Conservation (phyloP, 169 alveolate species). For the Plasmodium adleri region DNA sequence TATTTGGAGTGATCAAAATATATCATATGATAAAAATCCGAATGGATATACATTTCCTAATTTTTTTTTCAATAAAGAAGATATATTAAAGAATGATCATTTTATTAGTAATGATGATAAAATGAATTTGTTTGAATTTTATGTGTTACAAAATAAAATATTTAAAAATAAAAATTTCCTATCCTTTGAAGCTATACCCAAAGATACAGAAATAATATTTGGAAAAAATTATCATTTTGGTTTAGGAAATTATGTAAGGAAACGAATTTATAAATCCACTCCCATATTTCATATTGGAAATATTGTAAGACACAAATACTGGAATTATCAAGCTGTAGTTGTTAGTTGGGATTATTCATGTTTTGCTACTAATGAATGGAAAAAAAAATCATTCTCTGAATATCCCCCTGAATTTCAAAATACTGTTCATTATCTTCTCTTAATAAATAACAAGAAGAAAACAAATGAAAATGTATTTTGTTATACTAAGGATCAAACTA, state of each 20-base stretch:
- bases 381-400: slow-evolving; percentile 46
- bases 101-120: slow-evolving; percentile 51
- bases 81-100: slow-evolving; percentile 8
- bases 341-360: slow-evolving; percentile 75
- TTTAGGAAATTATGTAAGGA: slow-evolving; percentile 73
- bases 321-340: slow-evolving; percentile 74
- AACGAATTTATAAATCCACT: slow-evolving; percentile 52
- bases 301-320: slow-evolving; percentile 67
- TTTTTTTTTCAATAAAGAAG: background rate
- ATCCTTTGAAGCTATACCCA: slow-evolving; percentile 52
- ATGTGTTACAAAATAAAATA: slow-evolving; percentile 12
- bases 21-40: background rate
- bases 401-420: slow-evolving; percentile 55
- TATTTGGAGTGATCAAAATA: background rate
- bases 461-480: background rate
- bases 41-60: background rate
- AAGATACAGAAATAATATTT: slow-evolving; percentile 42
- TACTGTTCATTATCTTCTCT: slow-evolving; percentile 57
- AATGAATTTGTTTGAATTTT: slow-evolving; percentile 29
- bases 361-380: slow-evolving; percentile 70
- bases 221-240: slow-evolving; percentile 67
- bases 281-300: slow-evolving; percentile 76
- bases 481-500: background rate
- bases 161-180: slow-evolving; percentile 27
- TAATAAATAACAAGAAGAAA: slow-evolving; percentile 35